These are phyloP conservation scores for Leccinum arenicola DNA, from an alignment of 768 basidiomycete genomes.

Conservation along the genomic window DNA sequence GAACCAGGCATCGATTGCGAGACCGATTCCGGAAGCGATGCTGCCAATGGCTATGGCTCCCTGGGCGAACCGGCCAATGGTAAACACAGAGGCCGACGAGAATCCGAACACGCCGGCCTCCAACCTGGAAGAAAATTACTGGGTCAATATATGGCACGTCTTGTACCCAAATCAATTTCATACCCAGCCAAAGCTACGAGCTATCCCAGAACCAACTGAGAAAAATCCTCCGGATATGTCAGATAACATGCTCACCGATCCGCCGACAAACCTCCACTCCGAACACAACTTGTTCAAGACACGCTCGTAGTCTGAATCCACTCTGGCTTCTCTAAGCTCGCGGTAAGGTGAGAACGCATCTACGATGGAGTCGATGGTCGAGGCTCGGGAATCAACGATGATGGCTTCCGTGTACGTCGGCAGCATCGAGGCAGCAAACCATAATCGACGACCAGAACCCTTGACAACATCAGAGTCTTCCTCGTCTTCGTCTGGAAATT, in stretches of 20 bases:
- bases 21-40: constrained; percentile 61
- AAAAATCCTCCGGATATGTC: neutral
- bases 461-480: constrained; percentile 5
- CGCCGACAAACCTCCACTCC: constrained; percentile 70
- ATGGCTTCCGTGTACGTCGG: constrained; percentile 46
- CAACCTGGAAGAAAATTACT: constrained; percentile 24
- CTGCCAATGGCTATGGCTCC: constrained; percentile 56
- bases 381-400: constrained; percentile 25
- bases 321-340: constrained; percentile 42
- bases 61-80: constrained; percentile 44
- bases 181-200: constrained; percentile 61
- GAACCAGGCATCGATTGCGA: constrained; percentile 64
- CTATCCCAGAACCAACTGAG: constrained; percentile 28
- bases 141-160: constrained; percentile 1
- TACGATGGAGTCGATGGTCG: constrained; percentile 37
- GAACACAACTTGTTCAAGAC: constrained; percentile 46
- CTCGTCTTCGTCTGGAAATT: constrained; percentile 16
- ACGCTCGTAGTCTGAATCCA: constrained; percentile 49
- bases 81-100: constrained; percentile 49
- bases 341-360: constrained; percentile 55
- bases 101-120: constrained; percentile 65
- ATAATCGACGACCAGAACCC: constrained; percentile 12
- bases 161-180: constrained; percentile 12
- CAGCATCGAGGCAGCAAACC: constrained; percentile 38
- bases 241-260: constrained; percentile 40